Conservation (phyloP, 176 grass and related monocot genomes). For the Triticum timopheevii region DNA sequence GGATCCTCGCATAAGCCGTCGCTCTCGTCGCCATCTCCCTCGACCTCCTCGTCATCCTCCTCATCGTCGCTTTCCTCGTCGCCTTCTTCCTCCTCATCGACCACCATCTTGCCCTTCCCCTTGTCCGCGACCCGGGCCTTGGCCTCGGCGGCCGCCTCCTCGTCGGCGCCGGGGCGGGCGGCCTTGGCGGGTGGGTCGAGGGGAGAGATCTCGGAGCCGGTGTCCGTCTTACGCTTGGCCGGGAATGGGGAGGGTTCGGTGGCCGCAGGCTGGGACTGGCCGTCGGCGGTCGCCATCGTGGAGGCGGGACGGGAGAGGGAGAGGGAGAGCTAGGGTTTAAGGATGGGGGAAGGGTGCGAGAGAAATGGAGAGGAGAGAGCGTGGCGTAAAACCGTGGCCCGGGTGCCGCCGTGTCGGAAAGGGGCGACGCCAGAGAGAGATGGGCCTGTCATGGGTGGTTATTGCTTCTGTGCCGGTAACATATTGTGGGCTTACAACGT, state of each 20-base stretch:
- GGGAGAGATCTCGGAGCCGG: slow-evolving; percentile 28
- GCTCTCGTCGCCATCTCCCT: slow-evolving; percentile 12
- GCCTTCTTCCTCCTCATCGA: slow-evolving; percentile 47
- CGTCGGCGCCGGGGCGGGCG: slow-evolving; percentile 33
- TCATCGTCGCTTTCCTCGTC: background rate
- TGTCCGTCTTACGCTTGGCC: slow-evolving; percentile 55
- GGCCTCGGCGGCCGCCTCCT: slow-evolving; percentile 31
- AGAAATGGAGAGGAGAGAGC: background rate
- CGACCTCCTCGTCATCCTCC: background rate
- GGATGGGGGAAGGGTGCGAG: background rate
- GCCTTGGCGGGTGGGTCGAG: slow-evolving; percentile 35
- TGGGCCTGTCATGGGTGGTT: background rate
- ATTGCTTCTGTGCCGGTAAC: background rate
- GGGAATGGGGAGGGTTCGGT: slow-evolving; percentile 11
- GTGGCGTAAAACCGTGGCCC: background rate
- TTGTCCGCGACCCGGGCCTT: slow-evolving; percentile 42
- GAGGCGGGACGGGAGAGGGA: background rate
- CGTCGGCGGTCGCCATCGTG: slow-evolving; percentile 43
- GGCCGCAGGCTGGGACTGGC: slow-evolving; percentile 27
- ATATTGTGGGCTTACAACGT: background rate
- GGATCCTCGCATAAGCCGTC: slow-evolving; percentile 64
- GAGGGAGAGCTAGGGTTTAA: slow-evolving; percentile 34
- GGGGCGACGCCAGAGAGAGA: background rate
- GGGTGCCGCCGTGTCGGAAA: no score
- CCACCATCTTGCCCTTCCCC: slow-evolving; percentile 77